Percentiles rank a stretch among this genome's conserved stretches.
phyloP scores from a whole-genome alignment of 2,329 filamentous ascomycete genomes.

The Sporothrix sp. region DNA sequence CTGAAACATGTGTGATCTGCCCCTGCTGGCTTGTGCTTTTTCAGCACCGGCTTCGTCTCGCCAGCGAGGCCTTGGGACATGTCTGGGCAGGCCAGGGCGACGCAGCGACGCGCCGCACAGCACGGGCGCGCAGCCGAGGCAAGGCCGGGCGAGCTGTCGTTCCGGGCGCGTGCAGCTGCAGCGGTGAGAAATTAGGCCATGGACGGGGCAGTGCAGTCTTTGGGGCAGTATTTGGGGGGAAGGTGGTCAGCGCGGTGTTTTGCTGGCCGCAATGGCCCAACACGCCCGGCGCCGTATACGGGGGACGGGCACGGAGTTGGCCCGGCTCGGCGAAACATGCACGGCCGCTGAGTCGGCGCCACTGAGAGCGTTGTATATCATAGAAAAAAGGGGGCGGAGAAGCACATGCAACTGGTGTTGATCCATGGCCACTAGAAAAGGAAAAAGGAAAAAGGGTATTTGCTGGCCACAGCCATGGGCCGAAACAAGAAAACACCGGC shows the following conservation, averaged over 20 bases:
- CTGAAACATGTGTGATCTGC: constrained; percentile 11
- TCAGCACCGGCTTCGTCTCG: neutral
- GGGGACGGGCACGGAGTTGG: constrained; percentile 9
- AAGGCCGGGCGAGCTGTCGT: no score
- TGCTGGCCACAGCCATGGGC: no score
- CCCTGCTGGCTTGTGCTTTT: neutral
- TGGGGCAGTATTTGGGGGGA: no score
- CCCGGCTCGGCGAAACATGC: constrained; percentile 13
- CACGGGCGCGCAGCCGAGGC: no score
- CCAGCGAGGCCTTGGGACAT: no score
- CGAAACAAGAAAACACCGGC: neutral
- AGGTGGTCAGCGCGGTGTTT: neutral
- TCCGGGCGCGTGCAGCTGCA: no score
- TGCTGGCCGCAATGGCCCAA: neutral
- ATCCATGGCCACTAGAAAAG: neutral
- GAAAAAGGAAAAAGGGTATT: neutral
- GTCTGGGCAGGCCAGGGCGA: no score
- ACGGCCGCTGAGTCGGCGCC: neutral
- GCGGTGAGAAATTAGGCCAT: no score
- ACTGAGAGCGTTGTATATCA: neutral
- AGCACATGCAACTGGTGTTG: no score
- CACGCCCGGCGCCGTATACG: neutral
- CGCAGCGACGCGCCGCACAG: no score
- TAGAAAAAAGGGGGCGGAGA: no score
- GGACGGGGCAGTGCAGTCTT: no score